Base-by-base conservation (phyloP, 768 basidiomycete genomes). In the Daedaleopsis nitida region DNA sequence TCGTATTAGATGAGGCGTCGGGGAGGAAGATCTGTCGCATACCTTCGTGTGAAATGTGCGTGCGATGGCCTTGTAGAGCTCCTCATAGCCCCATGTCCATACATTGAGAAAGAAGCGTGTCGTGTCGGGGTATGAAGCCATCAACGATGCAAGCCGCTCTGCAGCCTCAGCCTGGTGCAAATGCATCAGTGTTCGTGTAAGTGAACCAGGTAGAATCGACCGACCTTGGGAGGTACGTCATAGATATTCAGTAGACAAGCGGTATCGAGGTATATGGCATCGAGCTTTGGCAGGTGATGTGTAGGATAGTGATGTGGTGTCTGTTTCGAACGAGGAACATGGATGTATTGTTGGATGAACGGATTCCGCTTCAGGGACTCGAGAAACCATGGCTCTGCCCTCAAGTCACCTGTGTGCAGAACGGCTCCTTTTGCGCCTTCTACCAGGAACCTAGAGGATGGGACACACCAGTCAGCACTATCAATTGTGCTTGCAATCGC, bases 1-100 rank as follows among this genome's bases (percentile, higher is more conserved):
- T 6, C 2, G 19, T 51, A 13, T 35, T 14, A 53, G 10, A 44
- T 1, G 2, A 13, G 11, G 32, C 10, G 9, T 6, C 37, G 10
- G 52, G 7, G 43, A 1, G 32, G 1, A 34, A 7, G 3, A 14
- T 4, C 14, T n/a, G 11, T 37, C 12, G 68, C 72, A 23, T 65
- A 89, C 91, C 76, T 83, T 80, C 55, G 80, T 76, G 37, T 83
- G 78, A 67, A 96, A 98, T 0, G 79, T 77, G 2, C 79, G 75
- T 2, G 89, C 82, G 9, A 98, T 76, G 0, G 81, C 91, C 68
- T 93, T 92, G 32, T 97, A 77, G 14, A 96, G 76, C 58, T 95
- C 92, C 73, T 99, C 96, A 71, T 97, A 98, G 0, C 96, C 96
- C 88, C 91, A 96, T 0, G 96, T 96, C 96, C 96, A 99, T 0